phyloP scores from a whole-genome alignment of 1,139 yeast genomes.

The Chernovozyma aurita region DNA sequence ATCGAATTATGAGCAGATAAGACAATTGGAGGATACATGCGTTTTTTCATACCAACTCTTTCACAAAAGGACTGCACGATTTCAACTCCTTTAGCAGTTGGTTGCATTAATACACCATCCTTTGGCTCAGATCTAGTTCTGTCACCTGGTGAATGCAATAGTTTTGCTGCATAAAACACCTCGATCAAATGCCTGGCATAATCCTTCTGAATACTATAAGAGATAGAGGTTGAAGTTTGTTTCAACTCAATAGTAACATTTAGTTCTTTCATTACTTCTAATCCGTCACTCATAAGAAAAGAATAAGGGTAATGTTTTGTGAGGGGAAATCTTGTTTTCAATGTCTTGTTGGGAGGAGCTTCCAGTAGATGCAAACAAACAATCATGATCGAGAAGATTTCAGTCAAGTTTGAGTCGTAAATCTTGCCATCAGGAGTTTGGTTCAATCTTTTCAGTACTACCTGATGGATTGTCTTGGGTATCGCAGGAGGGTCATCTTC shows the following conservation, averaged over 20 bases:
- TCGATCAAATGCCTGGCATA: slow-evolving; percentile 45
- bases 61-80: slow-evolving; percentile 58
- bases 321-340: slow-evolving; percentile 5
- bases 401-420: slow-evolving; percentile 53
- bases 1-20: slow-evolving; percentile 60
- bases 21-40: slow-evolving; percentile 42
- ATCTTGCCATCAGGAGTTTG: slow-evolving; percentile 46
- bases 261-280: slow-evolving; percentile 47
- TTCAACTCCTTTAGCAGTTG: slow-evolving; percentile 89
- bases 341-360: background rate
- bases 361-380: slow-evolving; percentile 43
- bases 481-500: background rate
- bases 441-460: slow-evolving; percentile 19
- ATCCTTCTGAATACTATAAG: slow-evolving; percentile 52
- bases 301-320: slow-evolving; percentile 41
- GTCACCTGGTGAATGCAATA: slow-evolving; percentile 74
- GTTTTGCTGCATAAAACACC: slow-evolving; percentile 59
- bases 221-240: slow-evolving; percentile 53
- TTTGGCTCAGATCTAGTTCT: slow-evolving; percentile 54
- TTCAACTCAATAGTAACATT: slow-evolving; percentile 43
- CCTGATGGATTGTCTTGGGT: slow-evolving; percentile 32
- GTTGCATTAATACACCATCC: slow-evolving; percentile 52
- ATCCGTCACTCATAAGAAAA: slow-evolving; percentile 52
- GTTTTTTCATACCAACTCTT: slow-evolving; percentile 47
- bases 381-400: slow-evolving; percentile 50